These are phyloP conservation scores for Allodekkera sacchari DNA, from an alignment of 805 yeast species.

Conservation along the genomic window DNA sequence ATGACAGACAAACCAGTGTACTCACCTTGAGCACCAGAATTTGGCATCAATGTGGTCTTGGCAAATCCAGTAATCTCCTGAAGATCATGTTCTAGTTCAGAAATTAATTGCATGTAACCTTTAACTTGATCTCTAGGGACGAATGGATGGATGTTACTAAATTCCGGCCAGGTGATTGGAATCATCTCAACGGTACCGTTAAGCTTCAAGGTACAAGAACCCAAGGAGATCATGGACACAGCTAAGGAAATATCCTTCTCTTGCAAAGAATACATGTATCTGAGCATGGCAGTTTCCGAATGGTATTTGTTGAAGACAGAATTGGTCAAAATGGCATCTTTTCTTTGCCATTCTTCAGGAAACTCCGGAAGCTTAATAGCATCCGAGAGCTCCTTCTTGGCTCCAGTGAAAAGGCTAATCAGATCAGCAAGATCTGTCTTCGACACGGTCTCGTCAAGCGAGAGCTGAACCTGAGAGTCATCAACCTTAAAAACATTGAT, in stretches of 20 bases:
- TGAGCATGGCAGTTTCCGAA: constrained; percentile 89
- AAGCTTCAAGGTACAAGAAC: constrained; percentile 97
- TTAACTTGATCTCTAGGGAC: constrained; percentile 83
- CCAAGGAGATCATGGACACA: constrained; percentile 94
- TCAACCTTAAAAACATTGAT: constrained; percentile 72
- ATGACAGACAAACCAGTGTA: constrained; percentile 89
- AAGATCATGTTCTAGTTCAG: constrained; percentile 74
- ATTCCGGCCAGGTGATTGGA: constrained; percentile 92
- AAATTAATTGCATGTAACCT: constrained; percentile 72
- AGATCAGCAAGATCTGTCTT: constrained; percentile 51
- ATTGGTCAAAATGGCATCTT: constrained; percentile 54
- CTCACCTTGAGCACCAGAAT: constrained; percentile 98
- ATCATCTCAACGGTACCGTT: constrained; percentile 94
- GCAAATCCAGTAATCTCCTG: constrained; percentile 91
- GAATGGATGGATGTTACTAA: constrained; percentile 83
- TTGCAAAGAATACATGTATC: constrained; percentile 82
- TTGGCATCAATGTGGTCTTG: constrained; percentile 88
- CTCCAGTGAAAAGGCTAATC: constrained; percentile 50
- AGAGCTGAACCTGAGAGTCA: constrained; percentile 55
- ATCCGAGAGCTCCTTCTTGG: constrained; percentile 10
- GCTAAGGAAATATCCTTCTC: constrained; percentile 87
- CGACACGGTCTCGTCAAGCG: constrained; percentile 85
- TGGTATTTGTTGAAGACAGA: constrained; percentile 82
- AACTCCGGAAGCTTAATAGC: constrained; percentile 36
- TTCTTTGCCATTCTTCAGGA: constrained; percentile 42